These are phyloP conservation scores for Monosporascus cannonballus DNA, from an alignment of 2,329 filamentous ascomycete species.

Conservation along the genomic window DNA sequence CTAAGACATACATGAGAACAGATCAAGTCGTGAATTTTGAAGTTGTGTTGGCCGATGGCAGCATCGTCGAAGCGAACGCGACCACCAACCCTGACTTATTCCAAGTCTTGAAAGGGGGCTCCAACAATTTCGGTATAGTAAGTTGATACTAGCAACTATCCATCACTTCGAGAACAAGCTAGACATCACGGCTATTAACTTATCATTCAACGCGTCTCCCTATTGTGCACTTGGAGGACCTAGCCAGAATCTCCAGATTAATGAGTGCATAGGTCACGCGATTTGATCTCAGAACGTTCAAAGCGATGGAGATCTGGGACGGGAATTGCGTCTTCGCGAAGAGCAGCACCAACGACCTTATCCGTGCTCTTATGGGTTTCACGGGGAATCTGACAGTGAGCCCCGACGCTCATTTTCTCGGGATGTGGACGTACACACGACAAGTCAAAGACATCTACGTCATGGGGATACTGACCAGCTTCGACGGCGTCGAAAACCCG, in stretches of 20 bases:
- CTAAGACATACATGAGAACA: neutral
- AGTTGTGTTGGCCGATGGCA: constrained; percentile 35
- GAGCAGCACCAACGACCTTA: neutral
- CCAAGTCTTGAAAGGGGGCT: constrained; percentile 30
- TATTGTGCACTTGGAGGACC: neutral
- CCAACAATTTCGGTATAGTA: constrained; percentile 30
- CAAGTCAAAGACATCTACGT: neutral
- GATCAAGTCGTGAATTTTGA: constrained; percentile 26
- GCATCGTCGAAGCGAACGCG: constrained; percentile 31
- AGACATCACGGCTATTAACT: neutral
- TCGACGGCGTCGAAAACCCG: neutral
- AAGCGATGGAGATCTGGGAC: neutral
- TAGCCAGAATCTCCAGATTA: neutral
- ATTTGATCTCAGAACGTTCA: neutral
- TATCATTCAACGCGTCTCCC: neutral
- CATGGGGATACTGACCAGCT: neutral
- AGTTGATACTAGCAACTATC: constrained; percentile 21
- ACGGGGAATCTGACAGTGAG: neutral
- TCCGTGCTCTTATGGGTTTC: neutral
- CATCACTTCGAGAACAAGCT: neutral
- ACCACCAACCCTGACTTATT: constrained; percentile 28
- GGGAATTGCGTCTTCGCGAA: neutral
- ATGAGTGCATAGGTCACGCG: neutral
- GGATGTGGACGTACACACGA: neutral
- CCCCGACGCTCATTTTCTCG: neutral